Percentiles rank a stretch among this genome's conserved stretches.
phyloP scores from a whole-genome alignment of 192 early-diverging fungal genomes.

The Backusella liffmaniae region DNA sequence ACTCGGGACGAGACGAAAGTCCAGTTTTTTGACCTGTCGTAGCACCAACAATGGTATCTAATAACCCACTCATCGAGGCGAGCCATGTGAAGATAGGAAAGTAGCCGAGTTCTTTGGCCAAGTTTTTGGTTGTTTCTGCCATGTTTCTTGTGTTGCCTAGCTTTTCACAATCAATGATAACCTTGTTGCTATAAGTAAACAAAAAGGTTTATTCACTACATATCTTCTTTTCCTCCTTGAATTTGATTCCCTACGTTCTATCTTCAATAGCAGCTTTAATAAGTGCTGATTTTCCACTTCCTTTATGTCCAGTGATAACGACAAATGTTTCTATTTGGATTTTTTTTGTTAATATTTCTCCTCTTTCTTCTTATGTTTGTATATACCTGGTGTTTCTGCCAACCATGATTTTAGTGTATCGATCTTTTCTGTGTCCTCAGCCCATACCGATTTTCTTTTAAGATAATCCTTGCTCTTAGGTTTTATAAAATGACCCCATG shows the following conservation, averaged over 20 bases:
- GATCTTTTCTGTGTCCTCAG: conserved; percentile 57
- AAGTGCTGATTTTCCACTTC: conserved; percentile 77
- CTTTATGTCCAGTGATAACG: conserved; percentile 82
- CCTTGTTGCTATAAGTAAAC: conserved; percentile 47
- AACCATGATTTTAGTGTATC: conserved; percentile 57
- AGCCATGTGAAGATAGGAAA: conserved; percentile 88
- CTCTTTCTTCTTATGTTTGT: neutral
- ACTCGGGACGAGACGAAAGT: conserved; percentile 78
- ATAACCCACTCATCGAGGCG: conserved; percentile 65
- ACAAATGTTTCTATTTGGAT: conserved; percentile 69
- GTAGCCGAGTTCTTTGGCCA: conserved; percentile 88
- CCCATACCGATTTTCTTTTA: conserved; percentile 40
- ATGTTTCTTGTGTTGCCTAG: conserved; percentile 73
- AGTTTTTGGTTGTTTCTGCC: conserved; percentile 66
- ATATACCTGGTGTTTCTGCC: conserved; percentile 50
- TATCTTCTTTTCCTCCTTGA: neutral
- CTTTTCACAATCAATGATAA: conserved; percentile 79
- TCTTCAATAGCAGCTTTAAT: conserved; percentile 68
- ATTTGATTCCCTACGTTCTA: conserved; percentile 45
- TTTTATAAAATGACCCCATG: conserved; percentile 42
- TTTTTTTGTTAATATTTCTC: neutral
- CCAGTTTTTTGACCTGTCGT: conserved; percentile 89
- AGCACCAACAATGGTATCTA: conserved; percentile 86
- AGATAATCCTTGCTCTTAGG: neutral
- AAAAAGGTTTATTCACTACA: neutral